phyloP scores from a whole-genome alignment of 2,329 filamentous ascomycete genomes.

The Paecilomyces niveus region DNA sequence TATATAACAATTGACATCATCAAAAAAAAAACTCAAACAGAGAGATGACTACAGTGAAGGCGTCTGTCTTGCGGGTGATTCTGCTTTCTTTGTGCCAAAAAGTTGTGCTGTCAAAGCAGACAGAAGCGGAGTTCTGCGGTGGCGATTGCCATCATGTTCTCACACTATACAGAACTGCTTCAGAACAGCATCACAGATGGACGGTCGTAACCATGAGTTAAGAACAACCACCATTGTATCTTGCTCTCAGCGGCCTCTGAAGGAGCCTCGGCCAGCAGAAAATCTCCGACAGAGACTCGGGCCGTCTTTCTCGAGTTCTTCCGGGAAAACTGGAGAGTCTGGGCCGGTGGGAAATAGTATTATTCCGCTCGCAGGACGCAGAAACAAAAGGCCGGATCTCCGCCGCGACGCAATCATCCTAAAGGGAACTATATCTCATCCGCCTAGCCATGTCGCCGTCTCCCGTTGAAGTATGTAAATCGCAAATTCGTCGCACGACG shows the following conservation, averaged over 20 bases:
- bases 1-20: background rate
- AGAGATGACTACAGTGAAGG: background rate
- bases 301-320: background rate
- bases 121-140: background rate
- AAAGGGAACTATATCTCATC: constrained; percentile 16
- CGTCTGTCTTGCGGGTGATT: background rate
- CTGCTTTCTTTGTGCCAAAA: background rate
- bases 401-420: constrained; percentile 26
- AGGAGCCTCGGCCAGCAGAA: background rate
- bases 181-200: background rate
- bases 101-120: background rate
- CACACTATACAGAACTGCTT: background rate
- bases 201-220: background rate
- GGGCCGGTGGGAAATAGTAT: constrained; percentile 31
- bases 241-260: background rate
- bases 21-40: background rate
- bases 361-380: constrained; percentile 34
- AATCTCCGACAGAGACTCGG: background rate
- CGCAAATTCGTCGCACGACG: constrained; percentile 13
- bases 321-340: constrained; percentile 13
- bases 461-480: background rate
- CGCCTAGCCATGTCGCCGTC: constrained; percentile 7
- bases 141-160: background rate
- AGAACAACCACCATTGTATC: background rate
- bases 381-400: constrained; percentile 35